Base-by-base conservation (phyloP, 2,329 filamentous ascomycete species). In the Dissoconium aciculare region DNA sequence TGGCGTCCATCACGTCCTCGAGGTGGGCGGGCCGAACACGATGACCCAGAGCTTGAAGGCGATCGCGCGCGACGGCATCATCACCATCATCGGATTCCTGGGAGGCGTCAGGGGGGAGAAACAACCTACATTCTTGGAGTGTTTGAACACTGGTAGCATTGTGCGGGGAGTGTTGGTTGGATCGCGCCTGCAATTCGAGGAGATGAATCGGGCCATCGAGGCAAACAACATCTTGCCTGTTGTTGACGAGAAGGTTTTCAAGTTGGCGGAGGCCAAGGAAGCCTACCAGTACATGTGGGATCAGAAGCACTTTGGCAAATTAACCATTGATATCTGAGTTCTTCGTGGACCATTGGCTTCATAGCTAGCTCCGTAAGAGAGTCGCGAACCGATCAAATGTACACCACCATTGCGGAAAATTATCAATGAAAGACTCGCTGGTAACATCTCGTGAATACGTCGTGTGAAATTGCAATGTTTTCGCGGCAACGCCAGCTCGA, bases 21-120 rank as follows among this genome's bases (percentile, higher is more conserved):
- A 81, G 43, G 66, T 78, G n/a, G 75, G 71, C 9, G 75, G 75
- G 0, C 59, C 69, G 1, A 62, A 59, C n/a, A 78, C 73, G 0
- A 60, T 79, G 39, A 43, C 55, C 3, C 62, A 75, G 46, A 64
- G 61, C 11, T 40, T 59, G 15, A 45, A 47, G 23, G 53, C 53
- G 14, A 45, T 55, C 32, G 44, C 41, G 31, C 60, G 62, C 16
- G 69, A 71, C 39, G 69, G 68, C 17, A 53, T 69, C 10, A 66
- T 69, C 40, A 59, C 50, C 35, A 60, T 72, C 34, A 70, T 72
- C 33, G 69, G 69, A 2, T 71, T 71, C 52, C 47, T 72, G n/a
- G 66, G 62, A 11, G 67, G 64, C 10, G 51, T 46, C 29, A 49
- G 56, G 26, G 56, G 46, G 3, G 53, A 64, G 47, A 50, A 59